A percentile compares a stretch with the other conserved stretches of the same genome.
Evolutionary conservation across 805 yeast genomes (phyloP).

Genomic region (Spathaspora girioi): DNA sequence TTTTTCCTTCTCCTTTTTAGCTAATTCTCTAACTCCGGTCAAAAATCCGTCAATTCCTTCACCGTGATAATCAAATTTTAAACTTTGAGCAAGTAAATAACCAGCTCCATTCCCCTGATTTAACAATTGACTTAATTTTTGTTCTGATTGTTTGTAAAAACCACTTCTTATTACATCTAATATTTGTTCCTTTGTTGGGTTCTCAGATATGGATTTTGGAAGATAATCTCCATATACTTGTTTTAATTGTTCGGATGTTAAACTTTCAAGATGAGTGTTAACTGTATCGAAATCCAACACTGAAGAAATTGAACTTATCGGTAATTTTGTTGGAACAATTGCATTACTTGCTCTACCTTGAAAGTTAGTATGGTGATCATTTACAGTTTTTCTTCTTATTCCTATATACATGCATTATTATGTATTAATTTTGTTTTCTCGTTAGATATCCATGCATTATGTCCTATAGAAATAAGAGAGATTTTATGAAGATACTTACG

Average conservation of each 20-base stretch:
- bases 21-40: slow-evolving; percentile 34
- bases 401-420: not conserved
- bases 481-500: not conserved
- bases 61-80: slow-evolving; percentile 48
- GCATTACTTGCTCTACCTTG: not conserved
- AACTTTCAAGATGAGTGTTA: slow-evolving; percentile 25
- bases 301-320: slow-evolving; percentile 30
- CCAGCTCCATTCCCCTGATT: slow-evolving; percentile 42
- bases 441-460: not conserved
- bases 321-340: slow-evolving; percentile 11
- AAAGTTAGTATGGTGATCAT: not conserved
- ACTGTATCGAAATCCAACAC: slow-evolving; percentile 29
- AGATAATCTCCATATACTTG: slow-evolving; percentile 33
- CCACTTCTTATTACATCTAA: slow-evolving; percentile 44
- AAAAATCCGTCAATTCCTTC: slow-evolving; percentile 55
- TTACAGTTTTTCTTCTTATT: not conserved
- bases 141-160: slow-evolving; percentile 43
- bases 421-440: not conserved
- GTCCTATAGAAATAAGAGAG: not conserved
- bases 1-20: slow-evolving; percentile 10
- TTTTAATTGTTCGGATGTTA: slow-evolving; percentile 32
- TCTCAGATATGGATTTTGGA: slow-evolving; percentile 37
- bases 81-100: slow-evolving; percentile 43
- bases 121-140: slow-evolving; percentile 41
- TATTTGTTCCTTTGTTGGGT: slow-evolving; percentile 33